Evolutionary conservation across 495 filamentous ascomycete genomes (phyloP), one percentile per base, ranked within the genome.

Genomic region (Penicillium lagena): DNA sequence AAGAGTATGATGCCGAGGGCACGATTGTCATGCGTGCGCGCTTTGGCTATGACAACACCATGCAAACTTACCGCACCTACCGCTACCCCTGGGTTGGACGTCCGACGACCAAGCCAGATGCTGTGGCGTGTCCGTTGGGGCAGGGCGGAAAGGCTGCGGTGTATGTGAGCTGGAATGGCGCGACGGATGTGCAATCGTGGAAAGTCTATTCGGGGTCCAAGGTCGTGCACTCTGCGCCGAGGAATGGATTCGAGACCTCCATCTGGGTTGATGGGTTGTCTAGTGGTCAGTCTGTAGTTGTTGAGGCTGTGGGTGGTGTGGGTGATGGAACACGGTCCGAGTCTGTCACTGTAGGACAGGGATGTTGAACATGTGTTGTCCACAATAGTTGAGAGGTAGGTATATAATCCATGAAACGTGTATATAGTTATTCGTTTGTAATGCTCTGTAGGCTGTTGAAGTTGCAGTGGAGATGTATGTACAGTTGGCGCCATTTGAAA

Each of bases 101-200:
- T 0, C 60, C 60, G 11, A 47, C 41, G 17, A 51, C 37, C 1
- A 43, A 40, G 22, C 62, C 59, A 12, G 37, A 42, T 38, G 51
- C 56, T 9, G 40, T 43, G 43, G 49, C 47, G 31, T 59, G 60
- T 28, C 6, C 33, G 41, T 17, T 13, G 31, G 7, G 37, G 14
- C 42, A 37, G 22, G 17, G 34, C n/a, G 40, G 44, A 12, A 46
- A 37, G 17, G 38, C 35, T 2, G 42, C 38, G 35, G 45, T 56
- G 9, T 64, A 60, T 46, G 58, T 58, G 34, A 67, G 62, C 40
- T 66, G 64, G 62, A 66, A 67, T 35, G 64, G 62, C 9, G 62
- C 62, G 4, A 67, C 58, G 4, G 58, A 67, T 22, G 22, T 22
- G 22, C 22, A 22, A 0, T 22, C 48, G 7, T 51, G 48, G 52